Percentiles rank a stretch among this genome's conserved stretches.
Evolutionary conservation across 2,329 filamentous ascomycete genomes (phyloP).

Genomic region (Xylariaceae sp.): DNA sequence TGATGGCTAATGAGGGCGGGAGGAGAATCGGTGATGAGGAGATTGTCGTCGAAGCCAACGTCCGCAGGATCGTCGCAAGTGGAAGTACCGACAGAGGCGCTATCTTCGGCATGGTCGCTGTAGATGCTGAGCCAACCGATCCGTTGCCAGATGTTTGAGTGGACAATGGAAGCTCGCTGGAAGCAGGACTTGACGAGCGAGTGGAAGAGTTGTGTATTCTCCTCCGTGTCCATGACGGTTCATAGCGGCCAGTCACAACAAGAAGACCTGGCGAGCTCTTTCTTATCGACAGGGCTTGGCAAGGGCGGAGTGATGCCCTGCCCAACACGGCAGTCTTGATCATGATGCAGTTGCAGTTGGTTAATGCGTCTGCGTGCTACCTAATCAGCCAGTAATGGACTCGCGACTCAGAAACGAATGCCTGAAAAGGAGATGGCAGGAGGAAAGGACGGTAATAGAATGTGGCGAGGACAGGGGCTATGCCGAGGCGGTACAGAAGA

Average conservation of each 20-base stretch:
- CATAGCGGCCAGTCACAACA: slow-evolving; percentile 20
- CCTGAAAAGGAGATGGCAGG: not conserved
- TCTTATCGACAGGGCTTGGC: slow-evolving; percentile 16
- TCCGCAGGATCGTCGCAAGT: slow-evolving; percentile 60
- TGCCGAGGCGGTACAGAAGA: not conserved
- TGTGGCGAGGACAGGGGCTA: not conserved
- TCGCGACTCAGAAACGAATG: not conserved
- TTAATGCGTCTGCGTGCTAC: not conserved
- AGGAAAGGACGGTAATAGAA: not conserved
- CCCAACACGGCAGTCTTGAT: slow-evolving; percentile 21
- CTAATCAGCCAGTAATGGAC: not conserved
- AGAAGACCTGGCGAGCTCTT: slow-evolving; percentile 20
- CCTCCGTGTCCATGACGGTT: slow-evolving; percentile 18
- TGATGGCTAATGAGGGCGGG: slow-evolving; percentile 60
- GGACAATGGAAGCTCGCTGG: slow-evolving; percentile 19
- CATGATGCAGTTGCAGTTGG: slow-evolving; percentile 21
- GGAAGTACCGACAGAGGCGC: slow-evolving; percentile 60
- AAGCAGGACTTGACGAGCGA: slow-evolving; percentile 21
- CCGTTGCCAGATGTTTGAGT: slow-evolving; percentile 15
- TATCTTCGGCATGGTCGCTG: slow-evolving; percentile 23
- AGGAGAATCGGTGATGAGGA: slow-evolving; percentile 68
- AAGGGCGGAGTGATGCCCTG: slow-evolving; percentile 24
- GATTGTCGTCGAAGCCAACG: slow-evolving; percentile 62
- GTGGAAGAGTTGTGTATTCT: slow-evolving; percentile 26
- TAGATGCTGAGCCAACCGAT: slow-evolving; percentile 13